Evolutionary conservation across 2,329 filamentous ascomycete genomes (phyloP).

Genomic region (Colletotrichum spaethianum): DNA sequence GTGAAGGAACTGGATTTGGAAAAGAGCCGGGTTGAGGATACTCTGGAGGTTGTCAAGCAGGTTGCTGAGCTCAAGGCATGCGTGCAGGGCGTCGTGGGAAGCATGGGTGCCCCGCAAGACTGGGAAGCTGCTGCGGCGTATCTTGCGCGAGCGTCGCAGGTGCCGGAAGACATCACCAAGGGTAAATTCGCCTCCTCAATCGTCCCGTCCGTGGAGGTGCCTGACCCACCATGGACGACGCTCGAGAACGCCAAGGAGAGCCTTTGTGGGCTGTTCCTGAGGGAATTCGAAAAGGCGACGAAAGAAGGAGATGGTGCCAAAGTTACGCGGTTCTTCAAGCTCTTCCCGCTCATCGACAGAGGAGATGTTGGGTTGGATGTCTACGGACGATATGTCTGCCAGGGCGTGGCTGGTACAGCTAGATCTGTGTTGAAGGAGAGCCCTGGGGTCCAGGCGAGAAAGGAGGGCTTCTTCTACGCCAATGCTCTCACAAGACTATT

Average conservation of each 20-base stretch:
- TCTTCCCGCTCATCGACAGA: slow-evolving; percentile 93
- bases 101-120: slow-evolving; percentile 97
- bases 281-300: slow-evolving; percentile 95
- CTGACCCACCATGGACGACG: slow-evolving; percentile 89
- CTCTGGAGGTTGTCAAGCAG: slow-evolving; percentile 92
- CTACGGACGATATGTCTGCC: slow-evolving; percentile 95
- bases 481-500: slow-evolving; percentile 92
- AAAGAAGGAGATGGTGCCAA: slow-evolving; percentile 88
- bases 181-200: slow-evolving; percentile 92
- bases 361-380: slow-evolving; percentile 92
- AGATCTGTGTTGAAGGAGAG: slow-evolving; percentile 83
- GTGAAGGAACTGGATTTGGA: slow-evolving; percentile 92
- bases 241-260: slow-evolving; percentile 90
- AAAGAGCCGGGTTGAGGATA: slow-evolving; percentile 91
- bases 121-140: slow-evolving; percentile 98
- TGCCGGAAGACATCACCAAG: slow-evolving; percentile 84
- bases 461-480: slow-evolving; percentile 91
- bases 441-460: slow-evolving; percentile 61
- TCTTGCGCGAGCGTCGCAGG: slow-evolving; percentile 83
- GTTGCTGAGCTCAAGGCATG: slow-evolving; percentile 97
- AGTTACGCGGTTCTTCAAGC: slow-evolving; percentile 97
- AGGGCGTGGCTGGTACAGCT: slow-evolving; percentile 89
- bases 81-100: slow-evolving; percentile 92
- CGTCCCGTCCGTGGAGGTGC: slow-evolving; percentile 95
- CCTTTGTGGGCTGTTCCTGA: slow-evolving; percentile 88